A percentile compares a stretch with the other conserved stretches of the same genome.
These are phyloP conservation scores for Suillus weaverae DNA, from an alignment of 768 basidiomycete species.

Conservation along the genomic window DNA sequence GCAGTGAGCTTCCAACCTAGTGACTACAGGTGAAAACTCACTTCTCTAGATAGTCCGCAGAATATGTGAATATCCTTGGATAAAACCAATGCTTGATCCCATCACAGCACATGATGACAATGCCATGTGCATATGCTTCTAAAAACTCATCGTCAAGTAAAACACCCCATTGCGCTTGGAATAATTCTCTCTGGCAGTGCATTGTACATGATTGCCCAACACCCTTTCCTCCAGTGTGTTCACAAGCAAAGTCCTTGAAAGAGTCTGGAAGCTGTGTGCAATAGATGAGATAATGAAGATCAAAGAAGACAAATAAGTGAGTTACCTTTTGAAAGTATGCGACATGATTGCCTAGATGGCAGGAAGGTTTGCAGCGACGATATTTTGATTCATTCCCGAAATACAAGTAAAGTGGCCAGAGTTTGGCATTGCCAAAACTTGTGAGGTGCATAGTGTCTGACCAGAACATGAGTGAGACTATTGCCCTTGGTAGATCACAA, in stretches of 20 bases:
- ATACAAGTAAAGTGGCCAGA: slow-evolving; percentile 26
- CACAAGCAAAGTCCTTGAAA: slow-evolving; percentile 8
- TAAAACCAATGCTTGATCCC: no score
- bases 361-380: slow-evolving; percentile 15
- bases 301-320: neutral
- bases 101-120: no score
- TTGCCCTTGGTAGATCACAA: slow-evolving; percentile 13
- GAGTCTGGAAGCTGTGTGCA: slow-evolving; percentile 13
- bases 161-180: slow-evolving; percentile 17
- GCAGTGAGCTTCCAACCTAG: neutral
- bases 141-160: no score
- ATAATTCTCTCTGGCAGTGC: slow-evolving; percentile 17
- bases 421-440: slow-evolving; percentile 27
- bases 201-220: slow-evolving; percentile 5
- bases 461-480: slow-evolving; percentile 22
- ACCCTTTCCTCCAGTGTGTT: neutral
- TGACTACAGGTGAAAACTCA: slow-evolving; percentile 10
- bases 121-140: no score
- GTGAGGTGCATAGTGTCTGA: slow-evolving; percentile 26
- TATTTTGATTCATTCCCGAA: slow-evolving; percentile 28
- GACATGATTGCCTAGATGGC: slow-evolving; percentile 12
- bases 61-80: no score
- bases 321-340: slow-evolving; percentile 12
- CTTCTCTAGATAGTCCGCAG: slow-evolving; percentile 28
- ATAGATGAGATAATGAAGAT: neutral